These are phyloP conservation scores for Trichoderma asperelloides DNA, from an alignment of 495 filamentous ascomycete genomes.

Conservation along the genomic window DNA sequence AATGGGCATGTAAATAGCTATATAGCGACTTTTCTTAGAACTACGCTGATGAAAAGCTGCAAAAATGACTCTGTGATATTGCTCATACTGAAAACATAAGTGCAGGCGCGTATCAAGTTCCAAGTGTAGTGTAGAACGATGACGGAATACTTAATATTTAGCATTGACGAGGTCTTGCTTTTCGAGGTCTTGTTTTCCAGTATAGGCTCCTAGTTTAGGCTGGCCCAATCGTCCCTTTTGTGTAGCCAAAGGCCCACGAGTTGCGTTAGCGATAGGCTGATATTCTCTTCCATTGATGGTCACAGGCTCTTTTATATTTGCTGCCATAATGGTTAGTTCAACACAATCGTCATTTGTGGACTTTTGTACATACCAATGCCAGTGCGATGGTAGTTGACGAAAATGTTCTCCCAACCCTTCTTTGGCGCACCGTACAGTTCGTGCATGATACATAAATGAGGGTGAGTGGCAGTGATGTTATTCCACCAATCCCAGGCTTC, in stretches of 20 bases:
- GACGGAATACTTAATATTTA: neutral
- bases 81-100: neutral
- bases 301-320: neutral
- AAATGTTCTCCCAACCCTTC: neutral
- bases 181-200: neutral
- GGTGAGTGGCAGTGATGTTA: neutral
- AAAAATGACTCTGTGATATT: neutral
- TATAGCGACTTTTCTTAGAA: too few relatives aligned
- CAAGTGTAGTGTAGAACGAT: neutral
- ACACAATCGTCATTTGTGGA: too few relatives aligned
- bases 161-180: neutral
- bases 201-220: neutral
- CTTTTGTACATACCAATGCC: neutral
- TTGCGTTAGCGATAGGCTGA: neutral
- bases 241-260: neutral
- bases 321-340: neutral
- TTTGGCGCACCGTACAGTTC: neutral
- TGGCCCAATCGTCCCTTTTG: neutral
- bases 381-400: neutral
- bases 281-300: neutral
- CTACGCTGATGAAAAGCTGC: too few relatives aligned
- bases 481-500: conserved; percentile 38
- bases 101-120: neutral
- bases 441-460: neutral
- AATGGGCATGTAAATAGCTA: too few relatives aligned